These are phyloP conservation scores for Diaporthe sp. DNA, from an alignment of 2,329 filamentous ascomycete species.

Conservation along the genomic window DNA sequence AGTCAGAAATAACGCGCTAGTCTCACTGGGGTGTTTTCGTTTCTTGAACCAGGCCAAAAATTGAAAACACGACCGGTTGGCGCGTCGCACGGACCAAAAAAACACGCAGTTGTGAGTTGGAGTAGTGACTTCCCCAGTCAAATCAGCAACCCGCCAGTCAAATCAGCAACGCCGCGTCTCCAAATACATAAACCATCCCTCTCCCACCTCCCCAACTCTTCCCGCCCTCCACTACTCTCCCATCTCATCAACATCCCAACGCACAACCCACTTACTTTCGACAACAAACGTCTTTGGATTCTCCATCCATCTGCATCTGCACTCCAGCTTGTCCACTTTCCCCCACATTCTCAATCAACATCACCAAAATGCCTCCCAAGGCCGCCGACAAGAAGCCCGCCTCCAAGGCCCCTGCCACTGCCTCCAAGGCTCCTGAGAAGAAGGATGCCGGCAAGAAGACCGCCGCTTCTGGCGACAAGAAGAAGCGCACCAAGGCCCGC, in stretches of 20 bases:
- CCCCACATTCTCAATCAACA: conserved; percentile 29
- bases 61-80: too few species aligned
- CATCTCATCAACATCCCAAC: conserved; percentile 53
- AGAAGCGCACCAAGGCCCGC: conserved; percentile 99
- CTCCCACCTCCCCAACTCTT: conserved; percentile 62
- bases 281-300: conserved; percentile 44
- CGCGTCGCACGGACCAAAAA: too few species aligned
- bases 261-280: conserved; percentile 49
- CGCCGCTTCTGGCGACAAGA: conserved; percentile 95
- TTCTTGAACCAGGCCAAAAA: too few species aligned
- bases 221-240: conserved; percentile 61
- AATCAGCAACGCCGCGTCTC: neutral
- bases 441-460: conserved; percentile 99
- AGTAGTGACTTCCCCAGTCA: too few species aligned
- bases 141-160: too few species aligned
- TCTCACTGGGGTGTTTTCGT: too few species aligned
- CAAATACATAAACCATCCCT: conserved; percentile 50
- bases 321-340: conserved; percentile 41
- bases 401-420: conserved; percentile 90
- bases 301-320: conserved; percentile 43
- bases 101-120: too few species aligned
- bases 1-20: too few species aligned
- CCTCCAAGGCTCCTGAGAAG: conserved; percentile 85
- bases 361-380: conserved; percentile 92
- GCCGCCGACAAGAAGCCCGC: conserved; percentile 99